Conservation (phyloP, 768 basidiomycete genomes). For the Neoboletus magnificus region DNA sequence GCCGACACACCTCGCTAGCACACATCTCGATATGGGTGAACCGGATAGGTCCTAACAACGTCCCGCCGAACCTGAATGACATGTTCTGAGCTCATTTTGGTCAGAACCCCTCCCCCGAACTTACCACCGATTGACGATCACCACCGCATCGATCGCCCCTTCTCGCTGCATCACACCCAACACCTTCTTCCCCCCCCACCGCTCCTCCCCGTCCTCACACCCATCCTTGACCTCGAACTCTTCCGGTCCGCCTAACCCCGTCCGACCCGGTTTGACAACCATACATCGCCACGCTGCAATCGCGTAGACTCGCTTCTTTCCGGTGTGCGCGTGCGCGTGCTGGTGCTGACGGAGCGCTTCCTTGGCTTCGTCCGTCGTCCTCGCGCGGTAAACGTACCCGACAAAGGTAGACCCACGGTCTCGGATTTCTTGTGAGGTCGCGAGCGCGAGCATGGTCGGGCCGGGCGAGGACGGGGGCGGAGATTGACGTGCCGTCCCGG, state of each 20-base stretch:
- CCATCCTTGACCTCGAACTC: slow-evolving; percentile 69
- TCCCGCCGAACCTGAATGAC: slow-evolving; percentile 72
- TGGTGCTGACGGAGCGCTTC: not conserved
- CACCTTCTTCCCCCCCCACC: slow-evolving; percentile 62
- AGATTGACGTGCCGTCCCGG: not conserved
- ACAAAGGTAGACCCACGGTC: slow-evolving; percentile 75
- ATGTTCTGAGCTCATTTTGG: not conserved
- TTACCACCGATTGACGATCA: slow-evolving; percentile 77
- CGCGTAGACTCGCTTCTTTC: slow-evolving; percentile 41
- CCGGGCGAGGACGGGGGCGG: not conserved
- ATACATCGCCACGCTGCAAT: slow-evolving; percentile 81
- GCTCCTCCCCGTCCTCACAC: slow-evolving; percentile 75
- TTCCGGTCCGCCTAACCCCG: slow-evolving; percentile 66
- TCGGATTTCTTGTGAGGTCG: slow-evolving; percentile 69
- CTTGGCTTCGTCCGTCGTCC: slow-evolving; percentile 30
- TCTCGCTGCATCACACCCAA: slow-evolving; percentile 67
- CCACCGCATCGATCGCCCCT: slow-evolving; percentile 72
- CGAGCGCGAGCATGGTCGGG: slow-evolving; percentile 2
- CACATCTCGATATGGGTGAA: slow-evolving; percentile 80
- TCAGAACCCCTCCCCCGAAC: not conserved
- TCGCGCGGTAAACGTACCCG: slow-evolving; percentile 57
- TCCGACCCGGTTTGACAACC: slow-evolving; percentile 59
- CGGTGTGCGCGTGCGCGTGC: not conserved
- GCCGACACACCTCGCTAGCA: slow-evolving; percentile 66
- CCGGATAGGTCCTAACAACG: slow-evolving; percentile 68